Conservation (phyloP, 139 green algal species). For the Chlorella sorokiniana region DNA sequence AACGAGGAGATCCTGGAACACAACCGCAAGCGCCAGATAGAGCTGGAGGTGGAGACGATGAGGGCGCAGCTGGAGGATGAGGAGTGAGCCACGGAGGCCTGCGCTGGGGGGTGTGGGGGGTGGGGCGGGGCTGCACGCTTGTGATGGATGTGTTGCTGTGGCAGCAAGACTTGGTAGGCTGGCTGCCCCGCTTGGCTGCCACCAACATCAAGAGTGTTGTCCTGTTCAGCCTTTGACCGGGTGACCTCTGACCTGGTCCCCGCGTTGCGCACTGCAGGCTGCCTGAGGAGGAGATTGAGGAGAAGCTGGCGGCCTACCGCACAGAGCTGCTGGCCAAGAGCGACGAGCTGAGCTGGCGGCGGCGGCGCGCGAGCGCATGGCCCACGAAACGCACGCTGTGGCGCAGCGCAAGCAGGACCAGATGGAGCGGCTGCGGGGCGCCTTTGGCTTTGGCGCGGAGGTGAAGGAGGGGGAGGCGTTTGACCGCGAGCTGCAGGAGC, state of each 20-base stretch:
- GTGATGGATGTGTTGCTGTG: no score
- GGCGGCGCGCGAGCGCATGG: background rate
- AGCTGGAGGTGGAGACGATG: slow-evolving; percentile 87
- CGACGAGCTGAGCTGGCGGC: slow-evolving; percentile 18
- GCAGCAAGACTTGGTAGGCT: no score
- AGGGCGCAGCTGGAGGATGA: slow-evolving; percentile 84
- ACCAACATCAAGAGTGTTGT: no score
- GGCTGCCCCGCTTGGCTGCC: no score
- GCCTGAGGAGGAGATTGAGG: slow-evolving; percentile 67
- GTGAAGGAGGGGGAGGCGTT: slow-evolving; percentile 91
- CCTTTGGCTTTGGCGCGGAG: slow-evolving; percentile 68
- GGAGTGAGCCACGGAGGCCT: no score
- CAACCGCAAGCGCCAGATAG: slow-evolving; percentile 91
- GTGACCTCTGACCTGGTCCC: no score
- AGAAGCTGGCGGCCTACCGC: slow-evolving; percentile 34
- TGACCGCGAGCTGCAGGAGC: slow-evolving; percentile 82
- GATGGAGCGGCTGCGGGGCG: slow-evolving; percentile 77
- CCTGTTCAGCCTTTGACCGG: no score
- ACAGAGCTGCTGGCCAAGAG: slow-evolving; percentile 41
- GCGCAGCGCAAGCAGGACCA: slow-evolving; percentile 81
- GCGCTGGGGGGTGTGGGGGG: no score
- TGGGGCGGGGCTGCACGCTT: no score
- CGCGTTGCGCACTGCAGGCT: slow-evolving; percentile 40
- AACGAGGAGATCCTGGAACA: slow-evolving; percentile 90
- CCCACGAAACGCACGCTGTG: slow-evolving; percentile 82